phyloP scores from a whole-genome alignment of 768 basidiomycete species.

The Termitomyces sp. region DNA sequence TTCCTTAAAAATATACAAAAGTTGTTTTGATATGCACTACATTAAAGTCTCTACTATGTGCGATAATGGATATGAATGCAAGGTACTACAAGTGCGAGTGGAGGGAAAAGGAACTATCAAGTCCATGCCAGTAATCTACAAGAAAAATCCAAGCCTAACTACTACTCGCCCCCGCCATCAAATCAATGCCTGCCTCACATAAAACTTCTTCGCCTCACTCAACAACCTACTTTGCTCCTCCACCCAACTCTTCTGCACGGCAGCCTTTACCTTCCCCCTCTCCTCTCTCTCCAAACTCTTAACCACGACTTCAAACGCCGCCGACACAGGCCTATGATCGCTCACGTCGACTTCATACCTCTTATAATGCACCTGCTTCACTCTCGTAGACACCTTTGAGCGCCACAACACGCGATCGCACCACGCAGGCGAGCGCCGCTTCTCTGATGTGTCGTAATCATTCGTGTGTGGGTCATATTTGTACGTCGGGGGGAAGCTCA shows the following conservation, averaged over 20 bases:
- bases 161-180: conserved; percentile 1
- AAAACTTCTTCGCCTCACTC: conserved; percentile 35
- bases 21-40: not conserved
- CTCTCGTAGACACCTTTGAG: conserved; percentile 47
- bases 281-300: conserved; percentile 63
- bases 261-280: conserved; percentile 49
- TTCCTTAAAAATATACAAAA: not conserved
- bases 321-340: conserved; percentile 87
- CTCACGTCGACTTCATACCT: conserved; percentile 86
- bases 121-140: conserved; percentile 2
- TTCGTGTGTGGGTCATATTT: conserved; percentile 82
- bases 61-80: not conserved
- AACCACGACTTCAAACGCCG: conserved; percentile 67
- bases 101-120: not conserved
- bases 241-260: conserved; percentile 54
- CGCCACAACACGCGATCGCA: conserved; percentile 92
- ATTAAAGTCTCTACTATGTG: not conserved
- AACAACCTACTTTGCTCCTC: conserved; percentile 38
- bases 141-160: not conserved
- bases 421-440: conserved; percentile 89
- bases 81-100: not conserved
- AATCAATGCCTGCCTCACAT: conserved; percentile 26
- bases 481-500: conserved; percentile 88
- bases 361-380: conserved; percentile 64
- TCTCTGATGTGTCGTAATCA: conserved; percentile 86